A percentile compares a stretch with the other conserved stretches of the same genome.
These are phyloP conservation scores for Tetrapisispora pingtungensis DNA, from an alignment of 805 yeast species.

Conservation along the genomic window DNA sequence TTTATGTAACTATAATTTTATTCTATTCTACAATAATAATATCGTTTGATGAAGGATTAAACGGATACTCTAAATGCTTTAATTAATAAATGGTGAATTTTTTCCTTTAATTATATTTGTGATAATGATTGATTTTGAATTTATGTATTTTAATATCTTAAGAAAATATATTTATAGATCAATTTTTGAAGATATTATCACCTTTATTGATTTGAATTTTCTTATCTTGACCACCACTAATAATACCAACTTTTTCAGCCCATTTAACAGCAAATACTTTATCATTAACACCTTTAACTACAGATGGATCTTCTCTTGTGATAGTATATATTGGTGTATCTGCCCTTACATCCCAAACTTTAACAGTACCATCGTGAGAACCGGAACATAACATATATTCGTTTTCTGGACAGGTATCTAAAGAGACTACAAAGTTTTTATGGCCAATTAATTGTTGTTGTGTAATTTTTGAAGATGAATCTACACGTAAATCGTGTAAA, in stretches of 20 bases:
- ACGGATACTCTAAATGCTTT: background rate
- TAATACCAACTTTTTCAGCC: constrained; percentile 69
- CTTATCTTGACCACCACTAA: constrained; percentile 92
- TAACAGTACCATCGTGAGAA: constrained; percentile 93
- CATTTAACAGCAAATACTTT: constrained; percentile 85
- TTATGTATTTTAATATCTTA: too few species aligned
- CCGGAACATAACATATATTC: constrained; percentile 79
- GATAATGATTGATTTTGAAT: too few species aligned
- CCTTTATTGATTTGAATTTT: constrained; percentile 72
- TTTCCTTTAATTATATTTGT: too few species aligned
- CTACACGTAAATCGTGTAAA: constrained; percentile 79
- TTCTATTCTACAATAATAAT: background rate
- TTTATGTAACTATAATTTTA: too few species aligned
- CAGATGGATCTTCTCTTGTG: constrained; percentile 51
- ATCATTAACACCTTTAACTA: constrained; percentile 35
- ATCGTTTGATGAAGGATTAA: background rate
- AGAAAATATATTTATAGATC: background rate
- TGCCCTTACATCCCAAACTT: constrained; percentile 93
- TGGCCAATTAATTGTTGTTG: constrained; percentile 81
- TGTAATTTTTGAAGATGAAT: constrained; percentile 44
- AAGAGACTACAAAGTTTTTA: constrained; percentile 75
- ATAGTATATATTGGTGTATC: constrained; percentile 73
- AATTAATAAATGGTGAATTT: background rate
- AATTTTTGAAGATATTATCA: constrained; percentile 26
- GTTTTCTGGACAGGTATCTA: constrained; percentile 66